Conservation (phyloP, 768 basidiomycete genomes). For the Nidularia pulvinata region DNA sequence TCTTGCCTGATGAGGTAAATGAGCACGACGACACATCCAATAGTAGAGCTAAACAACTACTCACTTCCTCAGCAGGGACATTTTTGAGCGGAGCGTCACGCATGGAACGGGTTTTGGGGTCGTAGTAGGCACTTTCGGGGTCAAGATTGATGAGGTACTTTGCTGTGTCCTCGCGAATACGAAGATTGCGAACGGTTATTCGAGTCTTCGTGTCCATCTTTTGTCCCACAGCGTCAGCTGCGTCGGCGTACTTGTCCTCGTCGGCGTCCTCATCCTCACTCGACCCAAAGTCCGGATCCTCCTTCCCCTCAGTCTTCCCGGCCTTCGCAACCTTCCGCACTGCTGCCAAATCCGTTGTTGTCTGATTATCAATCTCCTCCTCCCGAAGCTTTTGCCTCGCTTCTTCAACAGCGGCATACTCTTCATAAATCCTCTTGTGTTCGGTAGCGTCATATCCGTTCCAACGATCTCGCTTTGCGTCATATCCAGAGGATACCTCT, state of each 20-base stretch:
- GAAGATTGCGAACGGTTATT: conserved; percentile 96
- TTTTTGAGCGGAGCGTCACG: conserved; percentile 89
- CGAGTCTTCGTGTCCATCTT: conserved; percentile 98
- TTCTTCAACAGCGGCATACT: conserved; percentile 91
- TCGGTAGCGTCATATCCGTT: conserved; percentile 95
- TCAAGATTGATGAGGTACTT: conserved; percentile 98
- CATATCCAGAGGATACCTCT: conserved; percentile 76
- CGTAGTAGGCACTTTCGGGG: conserved; percentile 95
- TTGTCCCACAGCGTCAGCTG: conserved; percentile 97
- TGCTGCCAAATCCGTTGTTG: conserved; percentile 87
- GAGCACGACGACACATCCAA: neutral
- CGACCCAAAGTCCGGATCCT: conserved; percentile 93
- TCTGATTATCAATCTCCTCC: conserved; percentile 98
- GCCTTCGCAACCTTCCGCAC: conserved; percentile 96
- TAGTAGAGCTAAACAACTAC: conserved; percentile 18
- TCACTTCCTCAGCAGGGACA: conserved; percentile 84
- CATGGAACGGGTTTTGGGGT: conserved; percentile 99
- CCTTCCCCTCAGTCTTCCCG: conserved; percentile 70
- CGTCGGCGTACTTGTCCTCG: conserved; percentile 98
- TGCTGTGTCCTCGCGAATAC: conserved; percentile 98
- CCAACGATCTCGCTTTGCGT: conserved; percentile 97
- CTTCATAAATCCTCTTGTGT: conserved; percentile 87
- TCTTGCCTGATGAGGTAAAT: conserved; percentile 48
- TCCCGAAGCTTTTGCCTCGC: conserved; percentile 90
- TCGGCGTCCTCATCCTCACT: conserved; percentile 96